These are phyloP conservation scores for Geotrichum bryndzae DNA, from an alignment of 1,139 yeast genomes.

Conservation along the genomic window DNA sequence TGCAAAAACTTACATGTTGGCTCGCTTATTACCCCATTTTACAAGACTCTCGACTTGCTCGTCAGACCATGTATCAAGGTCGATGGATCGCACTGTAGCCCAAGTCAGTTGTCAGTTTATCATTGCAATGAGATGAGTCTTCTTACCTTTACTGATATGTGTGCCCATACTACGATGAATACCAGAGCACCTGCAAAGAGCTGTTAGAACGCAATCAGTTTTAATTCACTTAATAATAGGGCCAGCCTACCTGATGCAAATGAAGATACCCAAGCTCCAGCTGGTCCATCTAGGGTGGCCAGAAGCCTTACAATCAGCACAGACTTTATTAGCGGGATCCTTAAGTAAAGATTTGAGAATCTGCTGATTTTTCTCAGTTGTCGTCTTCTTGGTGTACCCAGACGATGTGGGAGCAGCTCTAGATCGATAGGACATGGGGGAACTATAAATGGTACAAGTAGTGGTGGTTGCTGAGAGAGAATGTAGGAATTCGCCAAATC, in stretches of 20 bases:
- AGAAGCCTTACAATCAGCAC: conserved; percentile 88
- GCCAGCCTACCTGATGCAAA: conserved; percentile 52
- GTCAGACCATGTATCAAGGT: conserved; percentile 94
- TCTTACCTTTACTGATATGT: conserved; percentile 50
- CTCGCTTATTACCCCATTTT: conserved; percentile 77
- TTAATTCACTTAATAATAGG: background rate
- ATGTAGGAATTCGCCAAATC: background rate
- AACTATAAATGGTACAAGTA: background rate
- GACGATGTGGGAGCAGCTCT: conserved; percentile 1
- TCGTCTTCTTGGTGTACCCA: conserved; percentile 15
- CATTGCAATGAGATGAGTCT: background rate
- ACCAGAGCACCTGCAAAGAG: conserved; percentile 64
- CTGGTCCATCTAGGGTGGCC: conserved; percentile 97
- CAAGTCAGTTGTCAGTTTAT: background rate
- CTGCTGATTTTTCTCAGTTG: conserved; percentile 49
- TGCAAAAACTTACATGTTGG: conserved; percentile 46
- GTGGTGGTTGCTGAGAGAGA: background rate
- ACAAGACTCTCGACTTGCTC: conserved; percentile 81
- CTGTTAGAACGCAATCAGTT: background rate
- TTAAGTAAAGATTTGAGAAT: conserved; percentile 66
- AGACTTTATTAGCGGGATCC: conserved; percentile 67
- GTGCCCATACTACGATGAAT: conserved; percentile 94
- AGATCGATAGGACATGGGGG: conserved; percentile 9
- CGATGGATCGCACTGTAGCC: conserved; percentile 54
- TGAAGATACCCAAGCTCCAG: conserved; percentile 88